Conservation (phyloP, 202 grass and related monocot genomes). For the Zoysia matrella region DNA sequence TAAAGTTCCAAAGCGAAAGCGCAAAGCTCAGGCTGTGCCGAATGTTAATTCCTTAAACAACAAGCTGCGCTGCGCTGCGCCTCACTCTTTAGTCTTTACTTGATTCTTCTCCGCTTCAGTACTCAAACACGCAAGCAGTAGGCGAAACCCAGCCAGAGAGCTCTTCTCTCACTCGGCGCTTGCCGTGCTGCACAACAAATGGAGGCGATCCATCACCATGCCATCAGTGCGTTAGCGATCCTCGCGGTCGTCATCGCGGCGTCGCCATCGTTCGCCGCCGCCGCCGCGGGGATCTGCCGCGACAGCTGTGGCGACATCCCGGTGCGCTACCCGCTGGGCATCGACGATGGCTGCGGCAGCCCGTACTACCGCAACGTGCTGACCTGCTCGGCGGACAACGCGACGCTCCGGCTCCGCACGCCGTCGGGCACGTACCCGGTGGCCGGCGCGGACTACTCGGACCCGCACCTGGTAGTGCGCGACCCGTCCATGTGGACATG, state of each 20-base stretch:
- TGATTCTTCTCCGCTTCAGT: too few relatives aligned
- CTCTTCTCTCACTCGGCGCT: neutral
- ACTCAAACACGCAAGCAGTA: too few relatives aligned
- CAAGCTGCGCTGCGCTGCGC: too few relatives aligned
- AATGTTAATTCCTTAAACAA: too few relatives aligned
- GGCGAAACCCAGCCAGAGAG: too few relatives aligned
- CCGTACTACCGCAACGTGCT: conserved; percentile 93
- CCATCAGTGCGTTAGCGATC: conserved; percentile 11
- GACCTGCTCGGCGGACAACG: conserved; percentile 57
- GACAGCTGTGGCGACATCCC: conserved; percentile 71
- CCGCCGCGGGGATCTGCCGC: conserved; percentile 56
- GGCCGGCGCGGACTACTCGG: conserved; percentile 64
- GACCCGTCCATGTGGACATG: conserved; percentile 96
- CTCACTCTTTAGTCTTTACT: too few relatives aligned
- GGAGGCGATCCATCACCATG: conserved; percentile 35
- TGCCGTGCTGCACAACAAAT: neutral
- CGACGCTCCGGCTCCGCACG: conserved; percentile 70
- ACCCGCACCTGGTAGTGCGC: conserved; percentile 80
- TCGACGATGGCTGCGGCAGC: conserved; percentile 93
- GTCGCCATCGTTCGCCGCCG: neutral
- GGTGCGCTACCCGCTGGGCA: conserved; percentile 70
- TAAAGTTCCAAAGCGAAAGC: too few relatives aligned
- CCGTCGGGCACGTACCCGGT: conserved; percentile 84
- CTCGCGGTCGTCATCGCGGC: conserved; percentile 34
- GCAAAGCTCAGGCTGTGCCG: too few relatives aligned